Conservation (phyloP, 306 rosid species). For the Hylodesmum podocarpum region DNA sequence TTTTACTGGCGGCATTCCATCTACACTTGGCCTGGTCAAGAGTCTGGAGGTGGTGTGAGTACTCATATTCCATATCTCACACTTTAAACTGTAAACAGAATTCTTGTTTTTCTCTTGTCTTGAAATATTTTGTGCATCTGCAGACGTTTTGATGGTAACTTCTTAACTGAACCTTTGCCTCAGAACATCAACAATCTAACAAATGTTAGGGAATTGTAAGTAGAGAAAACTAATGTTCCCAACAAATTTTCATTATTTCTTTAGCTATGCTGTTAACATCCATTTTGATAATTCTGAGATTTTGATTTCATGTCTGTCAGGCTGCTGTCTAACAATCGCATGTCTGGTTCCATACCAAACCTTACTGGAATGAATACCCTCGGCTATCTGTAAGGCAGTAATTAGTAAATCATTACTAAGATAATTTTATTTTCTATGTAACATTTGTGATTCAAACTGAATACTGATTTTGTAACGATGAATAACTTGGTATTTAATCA, state of each 20-base stretch:
- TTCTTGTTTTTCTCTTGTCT: background rate
- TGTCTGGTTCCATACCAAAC: constrained; percentile 55
- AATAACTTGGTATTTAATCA: constrained; percentile 24
- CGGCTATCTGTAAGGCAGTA: constrained; percentile 57
- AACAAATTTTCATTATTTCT: background rate
- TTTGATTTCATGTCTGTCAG: constrained; percentile 36
- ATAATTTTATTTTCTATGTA: background rate
- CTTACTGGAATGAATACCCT: constrained; percentile 51
- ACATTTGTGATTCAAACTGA: constrained; percentile 6
- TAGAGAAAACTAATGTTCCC: constrained; percentile 1
- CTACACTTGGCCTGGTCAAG: constrained; percentile 54
- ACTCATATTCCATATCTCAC: constrained; percentile 25
- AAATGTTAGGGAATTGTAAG: constrained; percentile 48
- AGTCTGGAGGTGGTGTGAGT: constrained; percentile 67
- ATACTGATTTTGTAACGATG: background rate
- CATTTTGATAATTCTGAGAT: background rate
- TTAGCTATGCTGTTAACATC: background rate
- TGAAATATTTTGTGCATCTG: constrained; percentile 18
- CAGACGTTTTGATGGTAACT: constrained; percentile 63
- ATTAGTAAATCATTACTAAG: constrained; percentile 21
- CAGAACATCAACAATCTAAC: constrained; percentile 47
- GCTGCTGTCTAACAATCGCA: constrained; percentile 59
- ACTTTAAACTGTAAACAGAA: background rate
- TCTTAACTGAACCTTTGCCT: constrained; percentile 49
- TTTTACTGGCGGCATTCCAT: constrained; percentile 58